Conservation (phyloP, 305 asterid species). For the Fraxinus latifolia region DNA sequence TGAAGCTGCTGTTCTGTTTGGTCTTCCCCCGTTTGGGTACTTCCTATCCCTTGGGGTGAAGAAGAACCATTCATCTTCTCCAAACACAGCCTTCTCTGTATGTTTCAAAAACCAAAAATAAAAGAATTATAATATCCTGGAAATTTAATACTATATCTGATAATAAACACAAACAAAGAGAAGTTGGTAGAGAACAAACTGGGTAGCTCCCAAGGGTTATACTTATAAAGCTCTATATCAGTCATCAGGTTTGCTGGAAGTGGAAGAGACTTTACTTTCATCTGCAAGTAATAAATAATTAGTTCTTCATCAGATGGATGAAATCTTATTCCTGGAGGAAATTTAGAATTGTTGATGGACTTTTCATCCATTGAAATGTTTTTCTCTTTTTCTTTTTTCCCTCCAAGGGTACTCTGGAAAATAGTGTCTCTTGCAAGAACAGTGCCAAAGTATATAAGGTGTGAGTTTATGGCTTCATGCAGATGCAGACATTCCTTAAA, state of each 20-base stretch:
- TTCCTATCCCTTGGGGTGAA: constrained; percentile 60
- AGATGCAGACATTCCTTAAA: constrained; percentile 18
- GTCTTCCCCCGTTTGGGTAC: constrained; percentile 61
- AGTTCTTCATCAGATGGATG: constrained; percentile 66
- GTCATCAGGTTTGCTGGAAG: constrained; percentile 46
- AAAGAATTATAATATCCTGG: background rate
- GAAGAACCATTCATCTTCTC: constrained; percentile 60
- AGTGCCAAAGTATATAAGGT: constrained; percentile 12
- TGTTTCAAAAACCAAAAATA: background rate
- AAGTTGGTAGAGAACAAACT: constrained; percentile 27
- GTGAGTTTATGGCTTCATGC: background rate
- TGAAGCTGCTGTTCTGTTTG: constrained; percentile 48
- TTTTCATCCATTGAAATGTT: constrained; percentile 32
- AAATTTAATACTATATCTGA: background rate
- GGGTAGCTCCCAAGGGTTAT: constrained; percentile 66
- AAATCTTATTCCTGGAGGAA: constrained; percentile 62
- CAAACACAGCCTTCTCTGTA: constrained; percentile 45
- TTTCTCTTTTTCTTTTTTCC: background rate
- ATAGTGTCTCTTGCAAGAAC: constrained; percentile 17
- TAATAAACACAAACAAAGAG: background rate
- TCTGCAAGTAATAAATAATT: constrained; percentile 39
- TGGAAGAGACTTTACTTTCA: constrained; percentile 47
- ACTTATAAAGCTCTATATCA: constrained; percentile 49
- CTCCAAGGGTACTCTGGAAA: background rate
- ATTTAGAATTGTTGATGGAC: constrained; percentile 20